Evolutionary conservation across 2,329 filamentous ascomycete species (phyloP), one percentile per base, ranked within the genome.

Genomic region (Chrysosporium queenslandicum): DNA sequence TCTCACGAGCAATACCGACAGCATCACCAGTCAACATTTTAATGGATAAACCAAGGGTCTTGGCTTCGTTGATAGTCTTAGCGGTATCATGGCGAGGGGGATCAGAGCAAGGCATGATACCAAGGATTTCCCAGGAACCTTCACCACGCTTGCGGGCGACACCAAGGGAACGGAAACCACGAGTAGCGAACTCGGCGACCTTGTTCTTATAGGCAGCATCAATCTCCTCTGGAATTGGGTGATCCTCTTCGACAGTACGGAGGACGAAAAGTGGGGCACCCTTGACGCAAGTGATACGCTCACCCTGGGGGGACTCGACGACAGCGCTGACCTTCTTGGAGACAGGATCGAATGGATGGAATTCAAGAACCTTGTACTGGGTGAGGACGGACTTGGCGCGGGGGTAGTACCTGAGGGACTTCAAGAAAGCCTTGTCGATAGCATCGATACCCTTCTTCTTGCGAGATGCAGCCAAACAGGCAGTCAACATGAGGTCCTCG

Each of bases 21-120:
- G 89, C 87, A 68, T 94, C 88, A 79, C 88, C 88, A 73, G 89
- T 94, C 74, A 94, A 80, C 87, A 94, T 94, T 79, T 94, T 94
- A 74, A 94, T 89, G 61, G 85, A 89, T 56, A 94, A 77, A 77
- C 88, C 88, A 54, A 94, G 81, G 58, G 76, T 79, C 78, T 92
- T 91, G 65, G 88, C 88, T 72, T 94, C 88, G 69, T 86, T 85
- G 74, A 94, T 86, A 56, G 89, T 94, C 69, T 87, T 86, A 63
- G 83, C 87, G 61, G 89, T 94, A 66, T 94, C 88, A 75, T 94
- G 83, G 66, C 89, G 86, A 61, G 88, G 88, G 62, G 89, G 89
- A 69, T 94, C 88, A 63, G 84, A 87, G 79, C 88, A 94, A 65
- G 89, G 88, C 86, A 94, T 91, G 64, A 95, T 94, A 64, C 88